These are phyloP conservation scores for Kwoniella pini DNA, from an alignment of 768 basidiomycete species.

Conservation along the genomic window DNA sequence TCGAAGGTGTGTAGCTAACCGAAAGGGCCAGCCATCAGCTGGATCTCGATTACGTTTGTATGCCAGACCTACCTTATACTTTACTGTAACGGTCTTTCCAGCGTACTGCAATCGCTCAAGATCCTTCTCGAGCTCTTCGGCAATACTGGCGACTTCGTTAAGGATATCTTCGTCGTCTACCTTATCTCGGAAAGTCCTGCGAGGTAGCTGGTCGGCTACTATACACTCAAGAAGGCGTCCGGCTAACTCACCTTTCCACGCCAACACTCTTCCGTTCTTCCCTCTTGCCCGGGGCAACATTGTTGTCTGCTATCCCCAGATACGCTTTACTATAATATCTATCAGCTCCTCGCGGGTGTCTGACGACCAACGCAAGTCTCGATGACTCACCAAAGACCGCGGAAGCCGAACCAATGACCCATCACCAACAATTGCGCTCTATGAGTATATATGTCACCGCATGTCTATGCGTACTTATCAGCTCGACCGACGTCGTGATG, in stretches of 20 bases:
- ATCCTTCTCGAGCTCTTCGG: constrained; percentile 76
- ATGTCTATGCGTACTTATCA: constrained; percentile 61
- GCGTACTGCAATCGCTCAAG: constrained; percentile 77
- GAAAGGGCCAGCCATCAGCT: constrained; percentile 7
- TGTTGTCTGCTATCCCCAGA: constrained; percentile 83
- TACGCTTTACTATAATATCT: constrained; percentile 59
- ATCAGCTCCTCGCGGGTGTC: constrained; percentile 1
- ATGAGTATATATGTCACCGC: constrained; percentile 81
- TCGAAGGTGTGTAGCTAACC: constrained; percentile 73
- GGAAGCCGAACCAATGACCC: constrained; percentile 82
- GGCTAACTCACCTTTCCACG: constrained; percentile 71
- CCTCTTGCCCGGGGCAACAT: constrained; percentile 71
- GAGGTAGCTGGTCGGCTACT: not conserved
- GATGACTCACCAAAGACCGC: constrained; percentile 63
- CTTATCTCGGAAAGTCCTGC: constrained; percentile 74
- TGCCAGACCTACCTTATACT: constrained; percentile 65
- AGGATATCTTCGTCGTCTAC: constrained; percentile 68
- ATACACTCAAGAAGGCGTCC: not conserved
- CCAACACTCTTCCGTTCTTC: constrained; percentile 92
- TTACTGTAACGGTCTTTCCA: constrained; percentile 85
- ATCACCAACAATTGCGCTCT: constrained; percentile 74
- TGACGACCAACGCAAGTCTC: not conserved
- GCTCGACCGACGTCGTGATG: not conserved
- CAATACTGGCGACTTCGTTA: constrained; percentile 75
- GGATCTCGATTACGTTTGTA: not conserved